A percentile compares a stretch with the other conserved stretches of the same genome.
These are phyloP conservation scores for Vicia villosa DNA, from an alignment of 306 rosid genomes.

Conservation along the genomic window DNA sequence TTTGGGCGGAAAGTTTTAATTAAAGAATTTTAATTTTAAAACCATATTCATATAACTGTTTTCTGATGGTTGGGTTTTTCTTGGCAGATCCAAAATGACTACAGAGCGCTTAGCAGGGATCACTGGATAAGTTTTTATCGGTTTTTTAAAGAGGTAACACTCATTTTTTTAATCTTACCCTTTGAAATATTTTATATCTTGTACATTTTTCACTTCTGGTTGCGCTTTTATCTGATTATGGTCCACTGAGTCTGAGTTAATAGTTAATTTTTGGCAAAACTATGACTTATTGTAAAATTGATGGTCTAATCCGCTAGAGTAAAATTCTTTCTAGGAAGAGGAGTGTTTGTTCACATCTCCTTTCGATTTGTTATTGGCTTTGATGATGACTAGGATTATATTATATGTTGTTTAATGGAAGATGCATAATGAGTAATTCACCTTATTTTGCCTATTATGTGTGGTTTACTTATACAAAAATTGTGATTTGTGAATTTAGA, in stretches of 20 bases:
- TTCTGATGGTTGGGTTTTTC: conserved; percentile 36
- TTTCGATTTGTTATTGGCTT: neutral
- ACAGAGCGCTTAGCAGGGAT: conserved; percentile 59
- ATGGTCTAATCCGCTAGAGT: conserved; percentile 3
- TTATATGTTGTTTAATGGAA: neutral
- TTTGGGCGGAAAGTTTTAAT: conserved; percentile 26
- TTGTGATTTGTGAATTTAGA: neutral
- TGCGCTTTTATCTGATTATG: conserved; percentile 28
- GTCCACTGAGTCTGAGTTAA: conserved; percentile 13
- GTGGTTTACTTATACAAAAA: neutral
- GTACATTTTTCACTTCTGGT: neutral
- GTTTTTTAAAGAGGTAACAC: conserved; percentile 60
- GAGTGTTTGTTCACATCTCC: conserved; percentile 8
- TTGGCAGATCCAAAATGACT: conserved; percentile 61
- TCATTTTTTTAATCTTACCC: neutral
- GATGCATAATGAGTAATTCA: conserved; percentile 13
- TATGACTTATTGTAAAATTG: conserved; percentile 1
- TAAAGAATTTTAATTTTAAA: neutral
- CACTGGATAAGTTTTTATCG: conserved; percentile 67
- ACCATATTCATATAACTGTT: neutral
- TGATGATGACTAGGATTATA: neutral
- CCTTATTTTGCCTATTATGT: conserved; percentile 12
- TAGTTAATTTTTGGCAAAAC: conserved; percentile 10
- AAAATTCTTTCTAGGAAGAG: conserved; percentile 11
- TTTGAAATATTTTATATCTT: conserved; percentile 1